A percentile compares a stretch with the other conserved stretches of the same genome.
phyloP scores from a whole-genome alignment of 2,329 filamentous ascomycete species.

The Ampelomyces quisqualis region DNA sequence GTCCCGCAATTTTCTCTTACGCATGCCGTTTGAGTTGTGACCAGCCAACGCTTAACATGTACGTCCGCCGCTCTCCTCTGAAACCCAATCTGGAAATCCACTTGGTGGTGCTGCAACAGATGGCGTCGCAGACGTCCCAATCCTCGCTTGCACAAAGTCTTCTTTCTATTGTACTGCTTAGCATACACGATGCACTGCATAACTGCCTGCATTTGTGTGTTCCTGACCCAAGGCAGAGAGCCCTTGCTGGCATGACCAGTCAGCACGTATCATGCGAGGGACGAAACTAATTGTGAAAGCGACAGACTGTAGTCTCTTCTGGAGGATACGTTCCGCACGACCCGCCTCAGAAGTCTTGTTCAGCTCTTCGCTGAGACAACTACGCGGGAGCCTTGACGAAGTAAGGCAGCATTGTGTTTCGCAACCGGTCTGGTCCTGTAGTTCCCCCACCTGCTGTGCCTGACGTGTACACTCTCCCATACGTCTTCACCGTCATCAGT shows the following conservation, averaged over 20 bases:
- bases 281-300: constrained; percentile 27
- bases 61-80: constrained; percentile 36
- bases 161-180: constrained; percentile 4
- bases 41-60: constrained; percentile 48
- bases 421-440: constrained; percentile 21
- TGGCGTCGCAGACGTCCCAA: constrained; percentile 32
- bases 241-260: constrained; percentile 24
- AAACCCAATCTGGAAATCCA: constrained; percentile 37
- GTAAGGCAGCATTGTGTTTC: constrained; percentile 33
- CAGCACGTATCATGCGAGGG: constrained; percentile 29
- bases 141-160: constrained; percentile 17
- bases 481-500: constrained; percentile 7
- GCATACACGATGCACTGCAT: constrained; percentile 8
- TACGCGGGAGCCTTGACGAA: constrained; percentile 14
- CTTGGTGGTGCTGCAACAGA: constrained; percentile 32
- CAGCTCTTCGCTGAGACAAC: constrained; percentile 20
- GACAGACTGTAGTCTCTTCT: constrained; percentile 31
- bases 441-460: constrained; percentile 14
- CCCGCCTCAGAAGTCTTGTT: constrained; percentile 12
- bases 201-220: constrained; percentile 20
- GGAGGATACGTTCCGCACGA: constrained; percentile 7
- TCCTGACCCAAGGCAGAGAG: constrained; percentile 14
- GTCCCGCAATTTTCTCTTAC: constrained; percentile 22
- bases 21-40: constrained; percentile 26
- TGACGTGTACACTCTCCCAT: constrained; percentile 16